phyloP scores from a whole-genome alignment of 441 rosid genomes.

The Sinapis alba region DNA sequence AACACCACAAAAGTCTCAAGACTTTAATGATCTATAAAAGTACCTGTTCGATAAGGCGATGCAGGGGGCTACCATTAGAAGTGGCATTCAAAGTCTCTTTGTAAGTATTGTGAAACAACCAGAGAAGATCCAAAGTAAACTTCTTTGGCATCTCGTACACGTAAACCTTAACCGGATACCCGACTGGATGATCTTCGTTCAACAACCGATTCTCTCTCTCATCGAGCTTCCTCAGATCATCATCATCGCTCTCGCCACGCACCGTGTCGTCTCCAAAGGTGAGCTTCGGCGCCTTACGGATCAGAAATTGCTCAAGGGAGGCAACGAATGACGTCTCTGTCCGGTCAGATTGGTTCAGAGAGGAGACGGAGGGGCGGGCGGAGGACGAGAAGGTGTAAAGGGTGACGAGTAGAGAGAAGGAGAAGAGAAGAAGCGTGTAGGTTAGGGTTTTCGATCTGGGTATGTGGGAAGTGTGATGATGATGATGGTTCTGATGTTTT shows the following conservation, averaged over 20 bases:
- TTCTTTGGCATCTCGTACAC: constrained; percentile 90
- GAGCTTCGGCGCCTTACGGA: constrained; percentile 34
- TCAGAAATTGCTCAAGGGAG: constrained; percentile 66
- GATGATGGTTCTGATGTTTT: constrained; percentile 23
- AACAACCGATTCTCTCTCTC: constrained; percentile 54
- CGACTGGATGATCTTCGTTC: constrained; percentile 51
- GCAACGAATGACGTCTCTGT: constrained; percentile 71
- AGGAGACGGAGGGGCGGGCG: background rate
- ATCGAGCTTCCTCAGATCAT: constrained; percentile 50
- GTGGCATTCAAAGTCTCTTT: constrained; percentile 77
- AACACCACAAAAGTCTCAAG: too few species aligned
- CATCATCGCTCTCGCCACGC: constrained; percentile 27
- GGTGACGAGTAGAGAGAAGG: constrained; percentile 20
- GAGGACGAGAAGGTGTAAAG: constrained; percentile 26
- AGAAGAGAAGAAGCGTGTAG: constrained; percentile 43
- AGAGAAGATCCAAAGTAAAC: constrained; percentile 83
- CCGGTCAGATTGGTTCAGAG: constrained; percentile 11
- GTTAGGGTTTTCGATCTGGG: constrained; percentile 50
- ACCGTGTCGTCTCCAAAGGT: constrained; percentile 50
- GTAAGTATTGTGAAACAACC: constrained; percentile 72
- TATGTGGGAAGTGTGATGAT: constrained; percentile 17
- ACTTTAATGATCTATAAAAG: too few species aligned
- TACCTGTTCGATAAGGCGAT: constrained; percentile 93
- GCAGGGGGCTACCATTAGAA: constrained; percentile 97
- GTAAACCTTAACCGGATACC: constrained; percentile 71